Evolutionary conservation across 2,329 filamentous ascomycete species (phyloP).

Genomic region (Nannizziopsis barbatae): DNA sequence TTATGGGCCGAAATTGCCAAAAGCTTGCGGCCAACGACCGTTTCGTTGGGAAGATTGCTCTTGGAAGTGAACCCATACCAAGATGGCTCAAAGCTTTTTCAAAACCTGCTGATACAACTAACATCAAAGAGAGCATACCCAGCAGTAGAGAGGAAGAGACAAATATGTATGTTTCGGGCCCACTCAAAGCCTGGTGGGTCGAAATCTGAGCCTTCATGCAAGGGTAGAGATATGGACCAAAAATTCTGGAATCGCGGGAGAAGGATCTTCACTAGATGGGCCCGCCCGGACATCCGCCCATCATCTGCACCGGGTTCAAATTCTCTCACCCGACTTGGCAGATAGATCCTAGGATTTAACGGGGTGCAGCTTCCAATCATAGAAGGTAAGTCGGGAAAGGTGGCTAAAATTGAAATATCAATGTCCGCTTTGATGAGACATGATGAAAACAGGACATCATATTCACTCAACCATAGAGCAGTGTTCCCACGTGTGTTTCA

Average conservation of each 20-base stretch:
- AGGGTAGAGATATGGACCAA: slow-evolving; percentile 2
- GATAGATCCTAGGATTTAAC: not conserved
- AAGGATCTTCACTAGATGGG: slow-evolving; percentile 7
- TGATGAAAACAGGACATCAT: not conserved
- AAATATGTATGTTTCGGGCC: slow-evolving; percentile 7
- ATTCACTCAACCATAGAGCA: not conserved
- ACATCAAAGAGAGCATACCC: not conserved
- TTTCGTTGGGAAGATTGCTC: not conserved
- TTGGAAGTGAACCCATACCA: not conserved
- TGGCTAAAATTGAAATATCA: not conserved
- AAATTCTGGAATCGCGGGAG: slow-evolving; percentile 14
- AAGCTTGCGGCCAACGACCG: not conserved
- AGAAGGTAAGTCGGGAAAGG: not conserved
- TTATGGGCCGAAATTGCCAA: not conserved
- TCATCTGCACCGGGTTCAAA: not conserved
- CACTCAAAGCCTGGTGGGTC: not conserved
- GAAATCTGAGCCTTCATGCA: not conserved
- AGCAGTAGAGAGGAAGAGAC: not conserved
- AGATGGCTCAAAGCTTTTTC: not conserved
- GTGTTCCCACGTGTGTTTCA: slow-evolving; percentile 11
- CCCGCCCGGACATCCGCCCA: not conserved
- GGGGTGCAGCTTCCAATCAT: not conserved
- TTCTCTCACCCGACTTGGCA: slow-evolving; percentile 1
- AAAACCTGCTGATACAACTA: not conserved
- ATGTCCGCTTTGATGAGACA: not conserved